Evolutionary conservation across 805 yeast species (phyloP), one percentile per base, ranked within the genome.

Genomic region (Cyberlindnera euphorbiiphila): DNA sequence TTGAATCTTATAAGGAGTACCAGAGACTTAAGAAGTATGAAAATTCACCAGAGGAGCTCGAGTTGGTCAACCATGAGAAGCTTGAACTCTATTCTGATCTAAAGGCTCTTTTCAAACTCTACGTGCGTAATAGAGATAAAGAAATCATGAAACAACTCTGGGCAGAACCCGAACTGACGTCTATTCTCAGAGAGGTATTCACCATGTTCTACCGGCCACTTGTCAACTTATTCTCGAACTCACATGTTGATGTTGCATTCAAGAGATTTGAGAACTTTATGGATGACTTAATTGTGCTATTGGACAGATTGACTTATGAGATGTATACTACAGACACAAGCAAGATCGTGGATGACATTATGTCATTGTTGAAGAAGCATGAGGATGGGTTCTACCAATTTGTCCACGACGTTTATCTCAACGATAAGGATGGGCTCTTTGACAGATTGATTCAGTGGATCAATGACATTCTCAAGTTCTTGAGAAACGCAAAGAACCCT

Each of bases 111-210:
- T 74, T 83, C 60, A 79, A 74, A 42, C 60, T 83, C 13, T 72
- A 72, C 45, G 65, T 85, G 1, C 72, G 93, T 24, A 80, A 76
- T 40, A 74, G 77, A 25, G 98, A 91, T 54, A 88, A 86, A 56
- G 76, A 78, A 39, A 63, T 82, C 29, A 61, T 89, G 66, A 79
- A 78, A 50, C 80, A 81, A 53, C 56, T 89, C 29, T 86, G 96
- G 95, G 78, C 76, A 31, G 95, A 89, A 50, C 87, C 91, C 0
- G 85, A 84, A 47, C 64, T 94, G 31, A 79, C 88, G n/a, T 70
- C 70, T 25, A 68, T 91, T 28, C 65, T 89, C 40, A 83, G 83
- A 47, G 85, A 85, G 32, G 66, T 87, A 20, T 69, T 93, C 32
- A 66, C 85, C 2, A 65, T 84, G 45, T 78, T 85, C 45, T 85